phyloP scores from a whole-genome alignment of 2,329 filamentous ascomycete genomes.

The Tricladium varicosporioides region DNA sequence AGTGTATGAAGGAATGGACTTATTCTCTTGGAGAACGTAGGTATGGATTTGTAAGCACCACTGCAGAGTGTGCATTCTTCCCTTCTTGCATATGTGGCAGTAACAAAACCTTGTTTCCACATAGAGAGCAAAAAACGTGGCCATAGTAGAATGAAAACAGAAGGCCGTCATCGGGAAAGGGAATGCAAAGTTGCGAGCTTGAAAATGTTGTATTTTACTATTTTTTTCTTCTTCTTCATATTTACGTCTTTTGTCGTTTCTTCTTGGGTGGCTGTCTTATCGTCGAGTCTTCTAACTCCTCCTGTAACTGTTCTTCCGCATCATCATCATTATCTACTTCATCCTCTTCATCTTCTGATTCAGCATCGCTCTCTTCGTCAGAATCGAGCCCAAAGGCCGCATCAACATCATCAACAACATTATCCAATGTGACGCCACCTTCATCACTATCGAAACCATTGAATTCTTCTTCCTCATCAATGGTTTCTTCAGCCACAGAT shows the following conservation, averaged over 20 bases:
- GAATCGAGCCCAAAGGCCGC: slow-evolving; percentile 33
- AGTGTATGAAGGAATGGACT: no score
- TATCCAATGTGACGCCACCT: slow-evolving; percentile 29
- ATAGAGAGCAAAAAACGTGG: no score
- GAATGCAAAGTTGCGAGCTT: not conserved
- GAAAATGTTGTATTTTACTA: slow-evolving; percentile 11
- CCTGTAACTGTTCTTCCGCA: slow-evolving; percentile 31
- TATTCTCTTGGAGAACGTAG: no score
- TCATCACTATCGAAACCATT: slow-evolving; percentile 48
- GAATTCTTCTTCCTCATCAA: slow-evolving; percentile 37
- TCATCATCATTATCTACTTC: slow-evolving; percentile 26
- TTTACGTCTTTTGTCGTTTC: slow-evolving; percentile 33
- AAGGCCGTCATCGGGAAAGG: no score
- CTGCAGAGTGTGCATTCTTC: no score
- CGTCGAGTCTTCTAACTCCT: slow-evolving; percentile 25
- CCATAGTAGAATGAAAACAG: no score
- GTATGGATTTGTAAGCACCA: no score
- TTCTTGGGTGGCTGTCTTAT: slow-evolving; percentile 24
- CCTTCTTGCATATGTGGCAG: no score
- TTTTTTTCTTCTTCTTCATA: slow-evolving; percentile 22
- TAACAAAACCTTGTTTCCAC: no score
- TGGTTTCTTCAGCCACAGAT: slow-evolving; percentile 29
- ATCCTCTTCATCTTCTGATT: slow-evolving; percentile 36
- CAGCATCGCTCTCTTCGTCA: slow-evolving; percentile 40
- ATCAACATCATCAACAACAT: slow-evolving; percentile 30